Conservation (phyloP, 1,284 basidiomycete genomes). For the Vanrija humicola region DNA sequence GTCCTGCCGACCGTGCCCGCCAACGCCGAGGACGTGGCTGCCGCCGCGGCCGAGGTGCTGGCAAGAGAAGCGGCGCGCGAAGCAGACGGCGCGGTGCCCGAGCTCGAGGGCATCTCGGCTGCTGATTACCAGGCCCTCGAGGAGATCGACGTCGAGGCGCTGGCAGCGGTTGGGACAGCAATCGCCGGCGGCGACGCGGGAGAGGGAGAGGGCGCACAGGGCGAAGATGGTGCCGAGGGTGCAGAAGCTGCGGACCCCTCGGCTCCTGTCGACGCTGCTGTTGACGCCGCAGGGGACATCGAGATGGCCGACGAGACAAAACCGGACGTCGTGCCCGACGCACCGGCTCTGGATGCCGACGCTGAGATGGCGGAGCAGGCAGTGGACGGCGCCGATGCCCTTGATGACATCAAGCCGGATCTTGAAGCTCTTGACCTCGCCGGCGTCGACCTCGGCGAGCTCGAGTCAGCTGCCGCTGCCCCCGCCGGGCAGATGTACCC, state of each 20-base stretch:
- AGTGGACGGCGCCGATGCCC: neutral
- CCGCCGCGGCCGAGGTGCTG: neutral
- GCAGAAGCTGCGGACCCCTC: too few relatives aligned
- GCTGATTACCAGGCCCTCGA: too few relatives aligned
- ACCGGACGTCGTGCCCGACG: neutral
- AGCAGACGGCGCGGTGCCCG: constrained; percentile 10
- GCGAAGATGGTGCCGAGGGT: too few relatives aligned
- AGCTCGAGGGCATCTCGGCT: constrained; percentile 2
- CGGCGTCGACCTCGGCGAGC: neutral
- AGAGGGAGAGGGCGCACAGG: too few relatives aligned
- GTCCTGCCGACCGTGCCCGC: constrained; percentile 7
- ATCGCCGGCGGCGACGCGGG: too few relatives aligned
- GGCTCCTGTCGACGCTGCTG: neutral
- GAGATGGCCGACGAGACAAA: neutral
- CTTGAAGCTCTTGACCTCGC: constrained; percentile 7
- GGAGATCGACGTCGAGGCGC: too few relatives aligned
- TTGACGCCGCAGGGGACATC: neutral
- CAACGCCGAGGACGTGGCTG: neutral
- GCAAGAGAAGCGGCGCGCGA: constrained; percentile 6
- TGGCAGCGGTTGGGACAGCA: too few relatives aligned
- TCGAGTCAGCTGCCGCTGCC: neutral
- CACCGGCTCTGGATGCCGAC: neutral
- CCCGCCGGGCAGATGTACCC: neutral
- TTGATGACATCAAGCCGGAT: constrained; percentile 15
- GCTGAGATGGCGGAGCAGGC: neutral